These are phyloP conservation scores for Epithemia pelagica DNA, from an alignment of 108 stramenopile genomes.

Conservation along the genomic window DNA sequence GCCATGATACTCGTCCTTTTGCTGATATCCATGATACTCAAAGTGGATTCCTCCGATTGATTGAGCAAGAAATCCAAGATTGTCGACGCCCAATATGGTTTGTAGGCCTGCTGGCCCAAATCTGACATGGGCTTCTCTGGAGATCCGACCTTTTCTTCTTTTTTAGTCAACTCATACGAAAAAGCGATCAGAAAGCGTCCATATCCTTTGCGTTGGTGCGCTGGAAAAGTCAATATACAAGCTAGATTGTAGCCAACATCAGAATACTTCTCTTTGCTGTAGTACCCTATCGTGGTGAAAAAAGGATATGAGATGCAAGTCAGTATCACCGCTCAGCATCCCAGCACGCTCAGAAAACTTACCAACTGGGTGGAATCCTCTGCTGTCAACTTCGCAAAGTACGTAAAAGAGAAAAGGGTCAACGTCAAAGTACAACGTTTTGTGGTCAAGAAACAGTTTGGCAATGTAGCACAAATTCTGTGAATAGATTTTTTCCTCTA, in stretches of 20 bases:
- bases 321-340: too few relatives aligned
- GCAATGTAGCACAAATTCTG: slow-evolving; percentile 96
- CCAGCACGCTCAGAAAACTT: too few relatives aligned
- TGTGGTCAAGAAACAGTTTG: slow-evolving; percentile 99
- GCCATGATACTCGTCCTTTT: slow-evolving; percentile 94
- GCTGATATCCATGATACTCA: slow-evolving; percentile 88
- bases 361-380: slow-evolving; percentile 92
- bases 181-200: slow-evolving; percentile 98
- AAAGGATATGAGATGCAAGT: too few relatives aligned
- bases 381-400: slow-evolving; percentile 90
- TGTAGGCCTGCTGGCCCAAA: slow-evolving; percentile 95
- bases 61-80: slow-evolving; percentile 81
- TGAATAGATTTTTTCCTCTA: slow-evolving; percentile 92
- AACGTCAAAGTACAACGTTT: slow-evolving; percentile 98
- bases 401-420: slow-evolving; percentile 98
- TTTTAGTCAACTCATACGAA: slow-evolving; percentile 94
- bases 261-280: slow-evolving; percentile 97
- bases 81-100: slow-evolving; percentile 88
- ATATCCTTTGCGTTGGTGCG: slow-evolving; percentile 98
- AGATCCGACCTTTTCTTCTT: slow-evolving; percentile 94
- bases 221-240: slow-evolving; percentile 98
- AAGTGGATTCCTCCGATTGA: slow-evolving; percentile 46
- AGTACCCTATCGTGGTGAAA: slow-evolving; percentile 58
- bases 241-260: slow-evolving; percentile 99
- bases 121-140: slow-evolving; percentile 99